phyloP scores from a whole-genome alignment of 1,284 basidiomycete species.

The Trametes polyzona region DNA sequence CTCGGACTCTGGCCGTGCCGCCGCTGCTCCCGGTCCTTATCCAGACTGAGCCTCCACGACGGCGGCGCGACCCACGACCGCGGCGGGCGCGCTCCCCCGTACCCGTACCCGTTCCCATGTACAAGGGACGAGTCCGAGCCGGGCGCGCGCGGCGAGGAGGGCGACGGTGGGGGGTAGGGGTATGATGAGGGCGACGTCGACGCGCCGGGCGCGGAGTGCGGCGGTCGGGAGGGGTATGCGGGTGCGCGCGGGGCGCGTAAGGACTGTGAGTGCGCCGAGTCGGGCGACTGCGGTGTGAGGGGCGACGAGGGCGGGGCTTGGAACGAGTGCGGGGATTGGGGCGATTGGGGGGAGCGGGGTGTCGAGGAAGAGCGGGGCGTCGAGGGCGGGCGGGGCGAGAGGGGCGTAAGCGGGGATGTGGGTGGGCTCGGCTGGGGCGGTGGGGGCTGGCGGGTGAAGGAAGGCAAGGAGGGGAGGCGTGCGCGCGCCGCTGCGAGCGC shows the following conservation, averaged over 20 bases:
- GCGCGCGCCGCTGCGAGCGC: not conserved
- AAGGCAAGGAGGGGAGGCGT: not conserved
- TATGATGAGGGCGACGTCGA: no score
- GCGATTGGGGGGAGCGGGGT: not conserved
- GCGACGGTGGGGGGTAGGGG: conserved; percentile 5
- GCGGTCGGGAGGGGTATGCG: conserved; percentile 9
- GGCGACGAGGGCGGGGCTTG: not conserved
- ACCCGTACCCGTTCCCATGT: not conserved
- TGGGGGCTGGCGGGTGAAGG: no score
- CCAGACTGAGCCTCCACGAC: conserved; percentile 22
- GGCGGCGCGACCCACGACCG: conserved; percentile 24
- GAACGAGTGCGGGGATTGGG: not conserved
- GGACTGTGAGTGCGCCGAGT: not conserved
- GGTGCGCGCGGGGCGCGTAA: not conserved
- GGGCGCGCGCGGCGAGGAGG: not conserved
- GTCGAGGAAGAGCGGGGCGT: not conserved
- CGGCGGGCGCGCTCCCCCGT: not conserved
- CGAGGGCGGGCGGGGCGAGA: not conserved
- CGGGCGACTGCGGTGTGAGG: not conserved
- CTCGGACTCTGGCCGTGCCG: not conserved
- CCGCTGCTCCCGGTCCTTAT: conserved; percentile 5
- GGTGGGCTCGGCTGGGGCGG: not conserved
- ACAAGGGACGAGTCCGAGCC: not conserved
- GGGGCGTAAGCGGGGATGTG: not conserved
- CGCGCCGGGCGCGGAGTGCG: conserved; percentile 6